Percentiles rank a stretch among this genome's conserved stretches.
phyloP scores from a whole-genome alignment of 2,329 filamentous ascomycete species.

The Penicillium sp. region DNA sequence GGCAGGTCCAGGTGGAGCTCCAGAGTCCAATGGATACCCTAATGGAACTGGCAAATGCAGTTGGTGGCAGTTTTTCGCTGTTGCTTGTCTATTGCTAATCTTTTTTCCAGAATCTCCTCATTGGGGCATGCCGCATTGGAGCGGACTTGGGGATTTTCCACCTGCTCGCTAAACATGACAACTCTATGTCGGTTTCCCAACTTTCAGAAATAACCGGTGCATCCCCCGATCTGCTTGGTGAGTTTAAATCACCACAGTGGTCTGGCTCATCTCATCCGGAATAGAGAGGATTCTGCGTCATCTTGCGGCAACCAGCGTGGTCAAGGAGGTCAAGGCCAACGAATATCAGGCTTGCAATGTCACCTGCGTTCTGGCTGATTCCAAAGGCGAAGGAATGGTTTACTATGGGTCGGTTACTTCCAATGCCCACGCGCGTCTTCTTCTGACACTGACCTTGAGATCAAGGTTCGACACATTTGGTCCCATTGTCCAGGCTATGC shows the following conservation, averaged over 20 bases:
- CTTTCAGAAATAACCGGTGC: slow-evolving; percentile 8
- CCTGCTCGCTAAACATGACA: slow-evolving; percentile 6
- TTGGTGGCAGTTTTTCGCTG: slow-evolving; percentile 6
- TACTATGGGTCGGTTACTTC: slow-evolving; percentile 18
- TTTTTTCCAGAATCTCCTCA: slow-evolving; percentile 13
- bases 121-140: slow-evolving; percentile 16
- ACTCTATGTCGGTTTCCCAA: slow-evolving; percentile 6
- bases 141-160: slow-evolving; percentile 19
- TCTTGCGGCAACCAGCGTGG: slow-evolving; percentile 19
- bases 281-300: slow-evolving; percentile 29
- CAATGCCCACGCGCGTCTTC: background rate
- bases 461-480: slow-evolving; percentile 17
- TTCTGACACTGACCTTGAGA: background rate
- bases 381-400: slow-evolving; percentile 11
- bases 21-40: slow-evolving; percentile 19
- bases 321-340: slow-evolving; percentile 15
- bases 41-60: slow-evolving; percentile 17
- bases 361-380: slow-evolving; percentile 14
- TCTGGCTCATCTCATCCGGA: background rate
- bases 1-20: slow-evolving; percentile 12
- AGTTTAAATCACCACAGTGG: background rate
- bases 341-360: slow-evolving; percentile 14
- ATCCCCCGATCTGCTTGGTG: slow-evolving; percentile 12
- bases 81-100: background rate
- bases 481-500: slow-evolving; percentile 19